Base-by-base conservation (phyloP, 805 yeast genomes). In the Candida orba region DNA sequence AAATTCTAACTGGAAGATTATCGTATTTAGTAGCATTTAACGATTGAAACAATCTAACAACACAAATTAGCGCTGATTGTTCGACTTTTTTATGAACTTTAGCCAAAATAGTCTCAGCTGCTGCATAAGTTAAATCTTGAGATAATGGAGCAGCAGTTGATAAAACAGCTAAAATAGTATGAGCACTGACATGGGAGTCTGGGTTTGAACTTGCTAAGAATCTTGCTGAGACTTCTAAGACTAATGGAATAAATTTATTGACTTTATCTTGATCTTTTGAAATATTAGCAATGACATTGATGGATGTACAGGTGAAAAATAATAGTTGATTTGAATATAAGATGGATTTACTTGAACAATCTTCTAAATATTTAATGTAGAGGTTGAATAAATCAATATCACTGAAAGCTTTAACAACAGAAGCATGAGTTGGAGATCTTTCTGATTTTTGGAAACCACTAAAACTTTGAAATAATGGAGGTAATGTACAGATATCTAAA, bases 141-240 rank as follows among this genome's bases (percentile, higher is more conserved):
- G 76, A 68, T 34, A 93, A 69, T 7, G 87, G 83, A 39, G 81
- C 72, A 37, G 91, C 82, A 4, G 91, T 72, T 6, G 84, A 75
- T 41, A 90, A 66, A 3, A 91, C 96, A 0, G 91, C 76, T 22
- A 91, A 59, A 13, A 89, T 69, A 39, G 95, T 84, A 60, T 86
- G 91, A 2, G 91, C 88, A 17, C 96, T 82, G 46, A 87, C 73
- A 60, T 85, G 93, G 40, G 81, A 72, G 54, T 87, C 95, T 8
- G 68, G 64, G 43, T 64, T 65, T 12, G 64, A 46, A 7, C 78
- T 67, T 2, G 66, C 64, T 47, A 83, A 63, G 34, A 84, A 63
- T 44, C 70, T 67, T 17, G 84, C 85, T 14, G 79, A 66, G 2
- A 73, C 65, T 56, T 80, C 83, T 51, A 85, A 66, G 15, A 81